Percentiles rank a stretch among this genome's conserved stretches.
These are phyloP conservation scores for Elsinoe australis DNA, from an alignment of 2,329 filamentous ascomycete species.

Conservation along the genomic window DNA sequence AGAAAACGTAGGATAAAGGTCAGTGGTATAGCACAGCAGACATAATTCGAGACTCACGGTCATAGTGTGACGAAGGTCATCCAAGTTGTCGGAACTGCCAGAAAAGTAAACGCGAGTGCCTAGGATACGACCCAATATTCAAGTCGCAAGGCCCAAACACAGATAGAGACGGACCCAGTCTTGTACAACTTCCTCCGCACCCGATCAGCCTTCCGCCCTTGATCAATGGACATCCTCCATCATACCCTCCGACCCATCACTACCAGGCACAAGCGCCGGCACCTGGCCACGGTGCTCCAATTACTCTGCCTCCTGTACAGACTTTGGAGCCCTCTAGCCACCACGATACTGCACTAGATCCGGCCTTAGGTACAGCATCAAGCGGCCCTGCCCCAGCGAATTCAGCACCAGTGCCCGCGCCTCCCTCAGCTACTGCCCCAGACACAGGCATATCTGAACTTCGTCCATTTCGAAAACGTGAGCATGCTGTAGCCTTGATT, in stretches of 20 bases:
- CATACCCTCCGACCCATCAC: too few relatives aligned
- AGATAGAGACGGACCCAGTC: not conserved
- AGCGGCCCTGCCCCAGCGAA: constrained; percentile 32
- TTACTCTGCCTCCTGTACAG: too few relatives aligned
- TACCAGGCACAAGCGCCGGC: not conserved
- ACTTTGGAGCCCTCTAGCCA: constrained; percentile 28
- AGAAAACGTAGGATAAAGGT: constrained; percentile 67
- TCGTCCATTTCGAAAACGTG: constrained; percentile 27
- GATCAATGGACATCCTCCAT: too few relatives aligned
- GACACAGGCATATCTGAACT: constrained; percentile 1
- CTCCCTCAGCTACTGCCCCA: not conserved
- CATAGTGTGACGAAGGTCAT: constrained; percentile 89
- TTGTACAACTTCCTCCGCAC: too few relatives aligned
- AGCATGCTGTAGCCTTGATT: too few relatives aligned
- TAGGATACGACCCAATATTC: constrained; percentile 83
- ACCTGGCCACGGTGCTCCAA: too few relatives aligned
- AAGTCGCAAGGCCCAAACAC: constrained; percentile 36
- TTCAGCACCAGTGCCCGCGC: constrained; percentile 27
- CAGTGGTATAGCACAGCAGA: constrained; percentile 18
- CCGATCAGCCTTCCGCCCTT: too few relatives aligned
- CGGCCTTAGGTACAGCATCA: constrained; percentile 20
- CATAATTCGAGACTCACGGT: not conserved
- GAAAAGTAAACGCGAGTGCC: constrained; percentile 79
- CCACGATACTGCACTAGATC: not conserved
- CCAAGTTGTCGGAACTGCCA: constrained; percentile 85